Conservation (phyloP, 2,329 filamentous ascomycete genomes). For the Emericellopsis cladophorae region DNA sequence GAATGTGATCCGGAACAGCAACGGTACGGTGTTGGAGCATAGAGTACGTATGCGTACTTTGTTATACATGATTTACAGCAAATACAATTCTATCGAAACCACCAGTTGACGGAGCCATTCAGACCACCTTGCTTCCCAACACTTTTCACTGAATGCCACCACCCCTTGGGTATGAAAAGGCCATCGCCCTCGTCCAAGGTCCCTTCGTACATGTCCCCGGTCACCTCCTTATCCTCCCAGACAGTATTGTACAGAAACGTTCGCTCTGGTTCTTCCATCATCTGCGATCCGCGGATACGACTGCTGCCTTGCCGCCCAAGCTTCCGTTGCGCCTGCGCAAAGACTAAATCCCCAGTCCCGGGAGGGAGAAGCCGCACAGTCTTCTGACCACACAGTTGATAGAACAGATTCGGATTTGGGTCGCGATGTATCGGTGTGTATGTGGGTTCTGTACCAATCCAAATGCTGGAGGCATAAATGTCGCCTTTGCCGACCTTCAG, state of each 20-base stretch:
- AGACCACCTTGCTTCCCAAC: constrained; percentile 17
- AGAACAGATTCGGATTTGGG: constrained; percentile 87
- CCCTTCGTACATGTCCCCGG: constrained; percentile 31
- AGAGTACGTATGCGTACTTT: not conserved
- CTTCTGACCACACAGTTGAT: constrained; percentile 68
- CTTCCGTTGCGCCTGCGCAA: constrained; percentile 25
- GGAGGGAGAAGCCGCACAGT: constrained; percentile 60
- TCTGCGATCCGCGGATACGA: constrained; percentile 63
- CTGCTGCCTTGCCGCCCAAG: constrained; percentile 26
- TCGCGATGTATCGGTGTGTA: constrained; percentile 87
- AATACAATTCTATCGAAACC: constrained; percentile 21
- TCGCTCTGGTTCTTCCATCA: constrained; percentile 78
- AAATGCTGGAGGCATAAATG: constrained; percentile 76
- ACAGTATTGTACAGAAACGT: constrained; percentile 52
- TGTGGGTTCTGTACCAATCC: constrained; percentile 78
- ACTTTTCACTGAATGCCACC: constrained; percentile 34
- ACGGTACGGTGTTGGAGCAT: no score
- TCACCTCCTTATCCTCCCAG: constrained; percentile 39
- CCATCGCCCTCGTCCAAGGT: constrained; percentile 39
- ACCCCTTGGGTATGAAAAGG: constrained; percentile 28
- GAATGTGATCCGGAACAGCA: no score
- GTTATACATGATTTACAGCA: not conserved
- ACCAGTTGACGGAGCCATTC: constrained; percentile 32
- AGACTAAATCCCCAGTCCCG: constrained; percentile 48
- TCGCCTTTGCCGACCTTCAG: constrained; percentile 57